Evolutionary conservation across 2,329 filamentous ascomycete genomes (phyloP), one percentile per base, ranked within the genome.

Genomic region (Dactylella cylindrospora): DNA sequence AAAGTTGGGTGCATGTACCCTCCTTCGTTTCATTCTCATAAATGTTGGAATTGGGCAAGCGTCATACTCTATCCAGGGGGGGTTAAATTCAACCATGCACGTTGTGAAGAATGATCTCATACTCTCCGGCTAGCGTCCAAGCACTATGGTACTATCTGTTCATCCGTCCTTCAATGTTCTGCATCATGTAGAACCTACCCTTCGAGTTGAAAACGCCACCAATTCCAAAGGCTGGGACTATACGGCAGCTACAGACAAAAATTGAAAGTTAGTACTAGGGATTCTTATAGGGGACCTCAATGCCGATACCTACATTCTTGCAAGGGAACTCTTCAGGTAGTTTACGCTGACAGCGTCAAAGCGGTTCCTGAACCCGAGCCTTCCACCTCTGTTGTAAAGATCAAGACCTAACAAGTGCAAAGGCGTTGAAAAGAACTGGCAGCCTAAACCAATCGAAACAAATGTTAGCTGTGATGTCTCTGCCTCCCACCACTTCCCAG

Each of bases 391-490:
- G 71, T 95, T 95, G 72, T 95, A 96, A 62, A 95, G 68, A 74
- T 95, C 90, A 68, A 96, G 71, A 0, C 90, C 90, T 5, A 93
- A 79, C 46, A 96, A 74, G 74, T 96, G 90, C 71, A 94, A 75
- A 1, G 90, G 90, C 9, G 90, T 95, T 64, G 84, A 88, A 46
- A 87, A 67, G 39, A 94, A 71, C 75, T 96, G 90, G 41, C 68
- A 69, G 6, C 40, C 47, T 49, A 26, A 32, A 3, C 19, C n/a
- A 39, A n/a, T n/a, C 2, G 22, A 3, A 22, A 10, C 12, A 25
- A 29, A n/a, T 8, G 13, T 53, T 28, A 47, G 44, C 12, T 31
- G n/a, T 17, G 5, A 20, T 46, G 8, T n/a, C 17, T 5, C 22
- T 35, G 22, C 13, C 4, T 9, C 35, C 17, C 35, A 23, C 9